These are phyloP conservation scores for Ceratobasidium sp. DNA, from an alignment of 1,284 basidiomycete species.

Conservation along the genomic window DNA sequence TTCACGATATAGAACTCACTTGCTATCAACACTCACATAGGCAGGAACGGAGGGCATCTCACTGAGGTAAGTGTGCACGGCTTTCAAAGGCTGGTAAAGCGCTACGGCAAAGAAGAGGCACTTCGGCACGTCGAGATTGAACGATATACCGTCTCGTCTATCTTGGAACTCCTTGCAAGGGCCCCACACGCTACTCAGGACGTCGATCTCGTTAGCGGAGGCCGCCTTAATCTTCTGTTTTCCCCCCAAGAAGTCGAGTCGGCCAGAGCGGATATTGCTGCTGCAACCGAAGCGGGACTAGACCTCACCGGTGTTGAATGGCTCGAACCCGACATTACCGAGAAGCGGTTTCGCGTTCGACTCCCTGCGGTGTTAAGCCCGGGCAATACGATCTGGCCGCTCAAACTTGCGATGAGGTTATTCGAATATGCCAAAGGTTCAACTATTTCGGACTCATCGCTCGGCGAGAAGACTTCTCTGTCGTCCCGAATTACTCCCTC, in stretches of 20 bases:
- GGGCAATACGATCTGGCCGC: conserved; percentile 80
- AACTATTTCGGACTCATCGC: conserved; percentile 37
- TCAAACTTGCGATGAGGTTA: conserved; percentile 78
- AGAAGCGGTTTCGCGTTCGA: conserved; percentile 64
- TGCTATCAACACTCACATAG: conserved; percentile 58
- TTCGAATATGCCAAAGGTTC: conserved; percentile 56
- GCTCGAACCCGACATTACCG: conserved; percentile 55
- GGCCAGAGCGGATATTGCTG: conserved; percentile 65
- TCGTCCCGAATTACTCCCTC: conserved; percentile 18
- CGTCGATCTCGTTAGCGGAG: conserved; percentile 76
- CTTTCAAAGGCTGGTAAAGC: conserved; percentile 61
- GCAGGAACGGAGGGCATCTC: conserved; percentile 84
- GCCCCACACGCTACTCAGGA: conserved; percentile 61
- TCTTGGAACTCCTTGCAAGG: conserved; percentile 67
- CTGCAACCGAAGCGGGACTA: conserved; percentile 70
- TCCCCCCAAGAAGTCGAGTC: conserved; percentile 63
- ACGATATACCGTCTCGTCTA: conserved; percentile 65
- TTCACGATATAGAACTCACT: not conserved
- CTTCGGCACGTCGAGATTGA: conserved; percentile 71
- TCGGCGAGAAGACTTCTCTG: conserved; percentile 13
- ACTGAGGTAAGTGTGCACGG: conserved; percentile 66
- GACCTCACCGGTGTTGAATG: conserved; percentile 62
- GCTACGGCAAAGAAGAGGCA: conserved; percentile 70
- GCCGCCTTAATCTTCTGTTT: conserved; percentile 69
- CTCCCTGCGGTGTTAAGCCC: conserved; percentile 68